Evolutionary conservation across 2,329 filamentous ascomycete species (phyloP), one percentile per base, ranked within the genome.

Genomic region (Hypoxylon sp.): DNA sequence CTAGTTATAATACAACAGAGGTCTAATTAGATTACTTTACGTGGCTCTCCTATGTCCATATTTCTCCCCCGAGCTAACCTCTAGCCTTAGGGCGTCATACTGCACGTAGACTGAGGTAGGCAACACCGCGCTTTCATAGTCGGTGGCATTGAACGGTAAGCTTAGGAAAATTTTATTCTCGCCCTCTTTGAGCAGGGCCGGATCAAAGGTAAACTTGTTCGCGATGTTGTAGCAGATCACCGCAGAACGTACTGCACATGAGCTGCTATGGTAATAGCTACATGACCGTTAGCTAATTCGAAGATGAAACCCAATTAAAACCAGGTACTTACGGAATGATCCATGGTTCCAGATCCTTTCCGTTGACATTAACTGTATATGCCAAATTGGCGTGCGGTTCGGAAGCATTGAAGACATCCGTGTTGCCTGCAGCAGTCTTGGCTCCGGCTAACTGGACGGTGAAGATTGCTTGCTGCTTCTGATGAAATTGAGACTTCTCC

Each of bases 361-460:
- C 81, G 59, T 83, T 83, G 46, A 83, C 64, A 17, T 60, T 69
- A 11, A 83, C 78, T 0, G 76, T 81, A 53, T 86, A 86, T 0
- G 83, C 82, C 7, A 90, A 73, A 68, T 90, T 86, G 2, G 81
- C 79, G 67, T 84, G 86, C 23, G 80, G 80, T 73, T 90, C 82
- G 1, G 79, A 82, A 2, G 83, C 79, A 68, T 88, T 88, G 70
- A 79, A 88, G 1, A 85, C 79, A 74, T 90, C 87, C 0, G 86
- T 89, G 72, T 90, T 90, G 1, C 88, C 88, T 0, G 69, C 70
- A 5, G 72, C 71, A 1, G 86, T 88, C 78, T 90, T 90, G 1
- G 85, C 88, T 2, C 85, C 88, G 0, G 88, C 88, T 1, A 91
- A 80, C 73, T 90, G 88, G 1, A 91, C 82, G 0, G 88, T 90